A percentile compares a stretch with the other conserved stretches of the same genome.
Conservation (phyloP, 2,329 filamentous ascomycete species). For the Scytalidium lignicola region DNA sequence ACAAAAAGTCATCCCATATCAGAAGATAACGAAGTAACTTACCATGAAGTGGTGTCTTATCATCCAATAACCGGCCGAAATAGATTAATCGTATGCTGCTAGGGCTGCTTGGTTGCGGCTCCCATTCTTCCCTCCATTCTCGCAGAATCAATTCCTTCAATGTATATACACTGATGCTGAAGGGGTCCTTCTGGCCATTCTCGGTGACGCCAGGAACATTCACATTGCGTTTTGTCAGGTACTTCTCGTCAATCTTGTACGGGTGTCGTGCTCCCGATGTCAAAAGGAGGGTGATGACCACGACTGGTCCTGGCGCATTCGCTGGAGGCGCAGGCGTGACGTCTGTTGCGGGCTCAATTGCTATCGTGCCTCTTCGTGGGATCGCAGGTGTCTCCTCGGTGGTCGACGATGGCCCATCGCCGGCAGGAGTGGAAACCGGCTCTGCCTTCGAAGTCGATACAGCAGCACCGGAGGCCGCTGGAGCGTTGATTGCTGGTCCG, state of each 20-base stretch:
- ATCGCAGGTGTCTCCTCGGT: slow-evolving; percentile 7
- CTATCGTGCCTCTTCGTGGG: slow-evolving; percentile 16
- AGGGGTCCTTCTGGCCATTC: slow-evolving; percentile 64
- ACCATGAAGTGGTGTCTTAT: slow-evolving; percentile 83
- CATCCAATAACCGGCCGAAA: slow-evolving; percentile 85
- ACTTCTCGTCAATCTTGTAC: slow-evolving; percentile 84
- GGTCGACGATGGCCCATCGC: neutral
- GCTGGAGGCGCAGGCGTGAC: slow-evolving; percentile 5
- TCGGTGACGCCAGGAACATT: slow-evolving; percentile 62
- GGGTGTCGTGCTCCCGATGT: slow-evolving; percentile 80
- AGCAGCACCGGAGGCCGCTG: neutral
- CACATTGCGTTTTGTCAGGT: slow-evolving; percentile 75
- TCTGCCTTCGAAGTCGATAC: neutral
- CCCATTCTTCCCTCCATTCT: slow-evolving; percentile 93
- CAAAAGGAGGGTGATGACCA: slow-evolving; percentile 78
- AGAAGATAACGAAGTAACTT: slow-evolving; percentile 31
- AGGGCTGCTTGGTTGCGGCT: slow-evolving; percentile 76
- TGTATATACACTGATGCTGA: slow-evolving; percentile 87
- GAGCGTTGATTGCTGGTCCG: neutral
- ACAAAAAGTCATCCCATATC: too few relatives aligned
- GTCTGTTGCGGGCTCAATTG: slow-evolving; percentile 19
- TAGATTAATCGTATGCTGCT: slow-evolving; percentile 87
- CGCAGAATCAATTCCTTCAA: slow-evolving; percentile 89
- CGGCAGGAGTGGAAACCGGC: neutral
- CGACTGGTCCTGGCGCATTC: slow-evolving; percentile 37